Conservation (phyloP, 768 basidiomycete species). For the Lactarius hatsudake region DNA sequence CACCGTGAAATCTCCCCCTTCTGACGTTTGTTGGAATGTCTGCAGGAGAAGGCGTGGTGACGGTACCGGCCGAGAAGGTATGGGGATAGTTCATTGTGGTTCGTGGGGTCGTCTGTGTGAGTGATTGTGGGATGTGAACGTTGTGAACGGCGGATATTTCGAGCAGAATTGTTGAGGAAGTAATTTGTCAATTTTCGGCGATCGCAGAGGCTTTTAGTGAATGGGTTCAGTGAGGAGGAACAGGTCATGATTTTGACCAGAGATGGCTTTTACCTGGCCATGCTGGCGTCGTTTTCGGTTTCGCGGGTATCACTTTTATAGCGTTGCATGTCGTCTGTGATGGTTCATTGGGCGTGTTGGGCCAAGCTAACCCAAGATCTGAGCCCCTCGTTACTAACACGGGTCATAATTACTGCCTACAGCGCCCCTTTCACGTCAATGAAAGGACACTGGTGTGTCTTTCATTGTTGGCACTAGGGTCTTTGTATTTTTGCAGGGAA, state of each 20-base stretch:
- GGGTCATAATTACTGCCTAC: background rate
- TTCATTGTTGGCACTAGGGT: background rate
- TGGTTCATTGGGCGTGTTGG: background rate
- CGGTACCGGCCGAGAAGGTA: background rate
- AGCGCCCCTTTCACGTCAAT: background rate
- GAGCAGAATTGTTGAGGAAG: background rate
- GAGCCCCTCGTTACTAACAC: background rate
- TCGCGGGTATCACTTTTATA: background rate
- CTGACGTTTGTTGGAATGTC: too few species aligned
- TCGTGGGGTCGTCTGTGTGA: background rate
- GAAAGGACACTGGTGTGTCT: background rate
- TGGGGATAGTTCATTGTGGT: background rate
- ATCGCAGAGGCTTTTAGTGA: background rate
- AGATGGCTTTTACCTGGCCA: background rate
- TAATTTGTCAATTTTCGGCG: background rate
- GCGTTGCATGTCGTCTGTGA: background rate
- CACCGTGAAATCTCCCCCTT: too few species aligned
- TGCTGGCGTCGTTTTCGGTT: background rate
- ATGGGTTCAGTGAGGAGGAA: background rate
- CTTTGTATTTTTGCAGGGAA: background rate
- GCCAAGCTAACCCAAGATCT: background rate
- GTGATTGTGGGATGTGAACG: constrained; percentile 1
- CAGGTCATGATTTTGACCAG: background rate
- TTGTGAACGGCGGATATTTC: background rate
- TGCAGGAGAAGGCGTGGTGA: too few species aligned